Evolutionary conservation across 2,329 filamentous ascomycete species (phyloP).

Genomic region (Leptosphaerulina australis): DNA sequence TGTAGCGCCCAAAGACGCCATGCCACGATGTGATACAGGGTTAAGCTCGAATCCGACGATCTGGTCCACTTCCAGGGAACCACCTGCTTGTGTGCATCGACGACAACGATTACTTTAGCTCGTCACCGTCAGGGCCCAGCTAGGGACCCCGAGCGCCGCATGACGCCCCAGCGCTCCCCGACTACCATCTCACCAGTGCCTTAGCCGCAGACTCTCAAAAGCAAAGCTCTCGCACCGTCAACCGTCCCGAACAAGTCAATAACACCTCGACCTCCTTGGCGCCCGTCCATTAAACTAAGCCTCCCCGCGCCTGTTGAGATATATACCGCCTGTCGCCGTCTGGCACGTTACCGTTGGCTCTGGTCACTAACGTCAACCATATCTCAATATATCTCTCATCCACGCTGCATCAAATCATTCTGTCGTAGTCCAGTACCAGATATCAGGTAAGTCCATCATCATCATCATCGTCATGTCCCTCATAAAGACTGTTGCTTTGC

Average conservation of each 20-base stretch:
- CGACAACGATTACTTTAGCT: constrained; percentile 45
- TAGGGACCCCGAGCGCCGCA: constrained; percentile 41
- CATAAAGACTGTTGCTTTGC: background rate
- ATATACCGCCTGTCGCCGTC: constrained; percentile 43
- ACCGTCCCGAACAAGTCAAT: constrained; percentile 44
- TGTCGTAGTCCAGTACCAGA: constrained; percentile 10
- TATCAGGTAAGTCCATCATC: constrained; percentile 8
- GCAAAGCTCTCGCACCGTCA: constrained; percentile 42
- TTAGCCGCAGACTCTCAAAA: constrained; percentile 47
- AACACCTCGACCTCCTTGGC: constrained; percentile 44
- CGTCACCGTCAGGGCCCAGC: constrained; percentile 41
- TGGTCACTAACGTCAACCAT: constrained; percentile 24
- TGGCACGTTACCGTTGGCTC: constrained; percentile 39
- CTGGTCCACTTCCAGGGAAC: constrained; percentile 45
- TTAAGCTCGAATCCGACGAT: constrained; percentile 49
- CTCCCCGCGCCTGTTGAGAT: constrained; percentile 38
- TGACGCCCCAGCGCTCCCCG: constrained; percentile 42
- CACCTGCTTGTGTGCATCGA: constrained; percentile 33
- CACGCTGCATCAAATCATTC: constrained; percentile 7
- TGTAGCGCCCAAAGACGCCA: constrained; percentile 40
- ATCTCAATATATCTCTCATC: constrained; percentile 13
- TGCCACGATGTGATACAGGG: constrained; percentile 51
- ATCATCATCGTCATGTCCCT: background rate
- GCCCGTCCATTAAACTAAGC: constrained; percentile 30
- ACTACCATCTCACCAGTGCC: constrained; percentile 43